phyloP scores from a whole-genome alignment of 345 rosid genomes.

The Raphanus raphanistrum region DNA sequence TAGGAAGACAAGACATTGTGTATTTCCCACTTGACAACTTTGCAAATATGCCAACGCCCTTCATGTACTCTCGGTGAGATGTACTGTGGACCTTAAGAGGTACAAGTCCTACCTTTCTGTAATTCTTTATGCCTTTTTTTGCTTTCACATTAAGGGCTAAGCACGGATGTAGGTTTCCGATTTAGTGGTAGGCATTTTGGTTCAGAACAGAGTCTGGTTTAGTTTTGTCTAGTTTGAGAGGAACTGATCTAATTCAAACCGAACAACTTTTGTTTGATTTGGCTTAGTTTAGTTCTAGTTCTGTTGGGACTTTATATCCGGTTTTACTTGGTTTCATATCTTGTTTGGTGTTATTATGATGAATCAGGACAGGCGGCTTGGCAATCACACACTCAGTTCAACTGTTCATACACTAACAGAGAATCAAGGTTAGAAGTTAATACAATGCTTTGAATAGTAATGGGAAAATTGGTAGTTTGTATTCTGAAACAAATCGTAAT shows the following conservation, averaged over 20 bases:
- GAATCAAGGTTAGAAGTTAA: conserved; percentile 18
- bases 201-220: neutral
- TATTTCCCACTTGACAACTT: conserved; percentile 21
- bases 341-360: conserved; percentile 21
- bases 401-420: conserved; percentile 15
- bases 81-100: conserved; percentile 38
- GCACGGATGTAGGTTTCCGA: neutral
- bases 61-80: conserved; percentile 25
- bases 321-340: neutral
- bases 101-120: neutral
- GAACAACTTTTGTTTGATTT: neutral
- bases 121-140: neutral
- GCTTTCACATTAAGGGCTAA: conserved; percentile 8
- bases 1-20: conserved; percentile 34
- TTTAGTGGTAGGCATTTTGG: neutral
- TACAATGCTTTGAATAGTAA: neutral
- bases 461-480: neutral
- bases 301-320: neutral
- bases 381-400: neutral
- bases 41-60: conserved; percentile 28
- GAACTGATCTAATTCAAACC: neutral
- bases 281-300: neutral
- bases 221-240: neutral
- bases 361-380: conserved; percentile 18
- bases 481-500: neutral